phyloP scores from a whole-genome alignment of 768 basidiomycete genomes.

The Neoboletus subvelutipes region DNA sequence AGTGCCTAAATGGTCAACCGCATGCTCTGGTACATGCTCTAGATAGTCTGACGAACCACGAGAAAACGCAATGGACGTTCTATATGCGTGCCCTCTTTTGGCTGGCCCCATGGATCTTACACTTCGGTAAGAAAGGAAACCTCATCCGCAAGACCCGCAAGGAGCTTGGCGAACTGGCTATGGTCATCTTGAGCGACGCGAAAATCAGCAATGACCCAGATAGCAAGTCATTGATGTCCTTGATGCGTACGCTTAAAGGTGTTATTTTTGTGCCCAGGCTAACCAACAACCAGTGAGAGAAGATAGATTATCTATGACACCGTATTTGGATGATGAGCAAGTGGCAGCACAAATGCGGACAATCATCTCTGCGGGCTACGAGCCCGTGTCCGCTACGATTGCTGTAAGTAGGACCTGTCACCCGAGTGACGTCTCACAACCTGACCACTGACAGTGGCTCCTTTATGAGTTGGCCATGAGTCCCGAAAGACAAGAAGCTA shows the following conservation, averaged over 20 bases:
- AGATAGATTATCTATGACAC: constrained; percentile 41
- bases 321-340: constrained; percentile 46
- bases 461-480: constrained; percentile 60
- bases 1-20: constrained; percentile 49
- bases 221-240: constrained; percentile 50
- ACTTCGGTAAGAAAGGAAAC: constrained; percentile 55
- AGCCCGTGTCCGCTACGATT: constrained; percentile 38
- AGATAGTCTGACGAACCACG: constrained; percentile 60
- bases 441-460: constrained; percentile 48
- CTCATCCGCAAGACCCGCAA: constrained; percentile 54
- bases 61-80: constrained; percentile 56
- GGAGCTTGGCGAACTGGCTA: constrained; percentile 53
- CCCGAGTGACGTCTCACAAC: not conserved
- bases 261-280: not conserved
- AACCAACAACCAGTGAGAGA: constrained; percentile 36
- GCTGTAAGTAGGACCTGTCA: constrained; percentile 23
- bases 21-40: constrained; percentile 51
- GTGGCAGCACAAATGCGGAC: constrained; percentile 62
- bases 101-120: constrained; percentile 55
- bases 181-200: constrained; percentile 54
- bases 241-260: constrained; percentile 44
- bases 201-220: constrained; percentile 44
- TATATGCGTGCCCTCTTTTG: constrained; percentile 66
- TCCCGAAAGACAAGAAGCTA: constrained; percentile 49
- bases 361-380: constrained; percentile 56